These are phyloP conservation scores for Epichloe brachyelytri DNA, from an alignment of 2,329 filamentous ascomycete species.

Conservation along the genomic window DNA sequence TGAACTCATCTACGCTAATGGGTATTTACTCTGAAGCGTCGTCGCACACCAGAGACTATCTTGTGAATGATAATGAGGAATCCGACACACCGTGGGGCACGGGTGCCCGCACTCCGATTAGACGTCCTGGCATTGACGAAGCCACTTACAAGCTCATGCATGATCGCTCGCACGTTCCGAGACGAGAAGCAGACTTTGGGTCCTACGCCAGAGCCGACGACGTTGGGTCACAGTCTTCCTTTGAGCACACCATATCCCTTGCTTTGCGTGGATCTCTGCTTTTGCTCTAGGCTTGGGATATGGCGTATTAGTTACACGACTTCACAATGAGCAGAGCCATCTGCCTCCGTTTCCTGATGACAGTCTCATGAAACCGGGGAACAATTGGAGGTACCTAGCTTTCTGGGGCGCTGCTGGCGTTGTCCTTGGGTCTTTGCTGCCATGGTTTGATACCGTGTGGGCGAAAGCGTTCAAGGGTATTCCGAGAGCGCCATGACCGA, in stretches of 20 bases:
- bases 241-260: conserved; percentile 31
- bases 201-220: conserved; percentile 9
- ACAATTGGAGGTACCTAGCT: conserved; percentile 53
- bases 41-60: conserved; percentile 33
- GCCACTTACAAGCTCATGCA: conserved; percentile 31
- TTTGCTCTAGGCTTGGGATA: conserved; percentile 68
- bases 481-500: conserved; percentile 14
- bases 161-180: conserved; percentile 23
- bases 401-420: conserved; percentile 79
- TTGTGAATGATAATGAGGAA: conserved; percentile 34
- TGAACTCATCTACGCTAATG: conserved; percentile 78
- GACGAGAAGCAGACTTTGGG: conserved; percentile 24
- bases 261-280: conserved; percentile 49
- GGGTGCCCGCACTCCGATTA: conserved; percentile 56
- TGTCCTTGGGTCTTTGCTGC: conserved; percentile 63
- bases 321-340: conserved; percentile 55
- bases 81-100: conserved; percentile 64
- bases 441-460: conserved; percentile 72
- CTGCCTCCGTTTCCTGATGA: conserved; percentile 45
- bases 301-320: conserved; percentile 64
- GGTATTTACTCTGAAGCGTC: conserved; percentile 74
- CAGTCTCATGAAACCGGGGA: conserved; percentile 25
- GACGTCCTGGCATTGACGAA: conserved; percentile 30
- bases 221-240: conserved; percentile 13
- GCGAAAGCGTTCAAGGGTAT: conserved; percentile 35